phyloP scores from a whole-genome alignment of 2,329 filamentous ascomycete genomes.

The Pyricularia pennisetigena region DNA sequence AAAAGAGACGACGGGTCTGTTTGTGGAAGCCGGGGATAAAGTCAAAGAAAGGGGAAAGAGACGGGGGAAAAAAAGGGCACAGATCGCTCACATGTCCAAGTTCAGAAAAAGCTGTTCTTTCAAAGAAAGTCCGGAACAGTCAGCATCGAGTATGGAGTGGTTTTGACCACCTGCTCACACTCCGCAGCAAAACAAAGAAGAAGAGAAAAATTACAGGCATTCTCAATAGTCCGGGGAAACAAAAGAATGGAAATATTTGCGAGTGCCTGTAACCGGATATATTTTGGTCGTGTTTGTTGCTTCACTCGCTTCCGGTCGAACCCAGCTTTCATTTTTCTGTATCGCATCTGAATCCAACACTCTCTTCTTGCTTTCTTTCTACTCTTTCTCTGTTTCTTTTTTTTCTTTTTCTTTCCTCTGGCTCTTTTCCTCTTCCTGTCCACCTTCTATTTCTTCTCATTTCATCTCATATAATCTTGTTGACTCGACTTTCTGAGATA shows the following conservation, averaged over 20 bases:
- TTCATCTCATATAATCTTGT: not conserved
- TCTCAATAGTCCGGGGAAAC: not conserved
- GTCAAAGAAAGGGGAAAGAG: not conserved
- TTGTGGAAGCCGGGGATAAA: not conserved
- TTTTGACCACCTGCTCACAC: not conserved
- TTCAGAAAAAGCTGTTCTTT: not conserved
- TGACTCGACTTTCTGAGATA: not conserved
- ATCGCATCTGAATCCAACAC: not conserved
- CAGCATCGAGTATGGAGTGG: not conserved
- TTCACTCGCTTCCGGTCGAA: not conserved
- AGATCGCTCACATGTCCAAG: not conserved
- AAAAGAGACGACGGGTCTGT: not conserved
- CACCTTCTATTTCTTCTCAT: not conserved
- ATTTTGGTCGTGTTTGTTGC: not conserved
- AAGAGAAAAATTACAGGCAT: no score
- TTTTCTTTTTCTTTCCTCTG: not conserved
- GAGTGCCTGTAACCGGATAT: not conserved
- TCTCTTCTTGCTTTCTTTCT: not conserved
- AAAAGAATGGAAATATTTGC: not conserved
- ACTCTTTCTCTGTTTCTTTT: not conserved
- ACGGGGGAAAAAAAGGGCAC: not conserved
- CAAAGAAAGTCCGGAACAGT: not conserved
- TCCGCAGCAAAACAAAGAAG: not conserved
- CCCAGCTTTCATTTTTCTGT: not conserved
- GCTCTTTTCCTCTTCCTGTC: no score